phyloP scores from a whole-genome alignment of 139 green algal genomes.

The Diplosphaera chodatii region DNA sequence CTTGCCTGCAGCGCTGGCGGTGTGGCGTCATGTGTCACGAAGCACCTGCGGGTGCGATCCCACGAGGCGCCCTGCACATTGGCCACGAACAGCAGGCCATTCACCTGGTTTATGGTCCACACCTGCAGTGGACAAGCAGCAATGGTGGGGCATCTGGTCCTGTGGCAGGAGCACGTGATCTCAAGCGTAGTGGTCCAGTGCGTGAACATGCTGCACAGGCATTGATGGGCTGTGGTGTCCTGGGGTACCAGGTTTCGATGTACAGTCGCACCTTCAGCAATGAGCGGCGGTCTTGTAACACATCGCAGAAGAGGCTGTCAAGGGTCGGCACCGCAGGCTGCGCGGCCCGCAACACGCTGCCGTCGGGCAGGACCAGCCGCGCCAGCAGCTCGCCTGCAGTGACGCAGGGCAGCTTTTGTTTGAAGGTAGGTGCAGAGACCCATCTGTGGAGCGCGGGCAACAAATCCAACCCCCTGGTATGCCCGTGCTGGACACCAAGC shows the following conservation, averaged over 20 bases:
- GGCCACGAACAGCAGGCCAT: conserved; percentile 74
- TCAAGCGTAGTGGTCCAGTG: too few species aligned
- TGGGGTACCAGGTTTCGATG: too few species aligned
- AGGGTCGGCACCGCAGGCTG: conserved; percentile 81
- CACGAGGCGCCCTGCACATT: conserved; percentile 85
- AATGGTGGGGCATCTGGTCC: too few species aligned
- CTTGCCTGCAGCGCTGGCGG: conserved; percentile 17
- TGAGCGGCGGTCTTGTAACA: conserved; percentile 59
- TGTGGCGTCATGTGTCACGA: conserved; percentile 51
- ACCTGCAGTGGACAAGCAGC: conserved; percentile 35
- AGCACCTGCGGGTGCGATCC: conserved; percentile 65
- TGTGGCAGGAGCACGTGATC: too few species aligned
- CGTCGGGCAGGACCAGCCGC: conserved; percentile 64
- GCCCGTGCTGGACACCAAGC: too few species aligned
- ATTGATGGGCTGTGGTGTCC: too few species aligned
- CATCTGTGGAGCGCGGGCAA: too few species aligned
- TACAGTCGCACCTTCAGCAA: conserved; percentile 78
- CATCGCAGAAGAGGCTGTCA: conserved; percentile 85
- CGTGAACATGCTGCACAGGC: too few species aligned
- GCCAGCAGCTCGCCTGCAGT: conserved; percentile 37
- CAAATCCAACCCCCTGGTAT: too few species aligned
- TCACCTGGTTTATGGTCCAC: conserved; percentile 56
- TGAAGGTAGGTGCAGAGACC: too few species aligned
- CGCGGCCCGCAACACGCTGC: conserved; percentile 49
- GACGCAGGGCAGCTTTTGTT: too few species aligned